A percentile compares a stretch with the other conserved stretches of the same genome.
phyloP scores from a whole-genome alignment of 2,329 filamentous ascomycete genomes.

The Colletotrichum nymphaeae region DNA sequence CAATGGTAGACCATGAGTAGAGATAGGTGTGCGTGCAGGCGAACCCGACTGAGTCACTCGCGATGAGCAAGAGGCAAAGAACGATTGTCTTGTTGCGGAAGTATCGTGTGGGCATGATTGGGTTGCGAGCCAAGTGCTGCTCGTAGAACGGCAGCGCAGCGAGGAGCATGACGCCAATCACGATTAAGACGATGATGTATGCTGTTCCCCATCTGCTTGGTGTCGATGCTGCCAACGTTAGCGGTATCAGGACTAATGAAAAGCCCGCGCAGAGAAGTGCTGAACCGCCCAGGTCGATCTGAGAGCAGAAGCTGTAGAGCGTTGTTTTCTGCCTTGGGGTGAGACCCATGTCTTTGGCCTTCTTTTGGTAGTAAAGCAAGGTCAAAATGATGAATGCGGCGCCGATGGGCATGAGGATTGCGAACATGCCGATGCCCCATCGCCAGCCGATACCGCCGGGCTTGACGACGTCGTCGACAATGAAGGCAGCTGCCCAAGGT shows the following conservation, averaged over 20 bases:
- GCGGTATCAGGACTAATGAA: slow-evolving; percentile 65
- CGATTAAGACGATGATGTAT: slow-evolving; percentile 58
- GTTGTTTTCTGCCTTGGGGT: slow-evolving; percentile 32
- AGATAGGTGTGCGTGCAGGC: slow-evolving; percentile 52
- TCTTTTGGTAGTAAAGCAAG: slow-evolving; percentile 37
- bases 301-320: slow-evolving; percentile 36
- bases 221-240: slow-evolving; percentile 59
- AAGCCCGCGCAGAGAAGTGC: slow-evolving; percentile 58
- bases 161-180: slow-evolving; percentile 64
- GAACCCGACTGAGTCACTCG: slow-evolving; percentile 43
- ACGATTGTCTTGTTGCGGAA: slow-evolving; percentile 43
- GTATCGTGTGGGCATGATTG: slow-evolving; percentile 57
- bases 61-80: slow-evolving; percentile 39
- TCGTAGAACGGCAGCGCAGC: slow-evolving; percentile 58
- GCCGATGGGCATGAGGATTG: slow-evolving; percentile 65
- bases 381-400: slow-evolving; percentile 37
- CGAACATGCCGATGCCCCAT: slow-evolving; percentile 64
- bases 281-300: slow-evolving; percentile 55
- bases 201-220: slow-evolving; percentile 53
- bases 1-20: slow-evolving; percentile 53
- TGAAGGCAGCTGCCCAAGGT: slow-evolving; percentile 43
- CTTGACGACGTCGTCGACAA: slow-evolving; percentile 40
- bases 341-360: slow-evolving; percentile 38
- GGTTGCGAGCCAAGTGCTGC: slow-evolving; percentile 57
- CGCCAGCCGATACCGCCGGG: slow-evolving; percentile 39